A percentile compares a stretch with the other conserved stretches of the same genome.
phyloP scores from a whole-genome alignment of 2,329 filamentous ascomycete species.

The Didymosphaeria variabile region DNA sequence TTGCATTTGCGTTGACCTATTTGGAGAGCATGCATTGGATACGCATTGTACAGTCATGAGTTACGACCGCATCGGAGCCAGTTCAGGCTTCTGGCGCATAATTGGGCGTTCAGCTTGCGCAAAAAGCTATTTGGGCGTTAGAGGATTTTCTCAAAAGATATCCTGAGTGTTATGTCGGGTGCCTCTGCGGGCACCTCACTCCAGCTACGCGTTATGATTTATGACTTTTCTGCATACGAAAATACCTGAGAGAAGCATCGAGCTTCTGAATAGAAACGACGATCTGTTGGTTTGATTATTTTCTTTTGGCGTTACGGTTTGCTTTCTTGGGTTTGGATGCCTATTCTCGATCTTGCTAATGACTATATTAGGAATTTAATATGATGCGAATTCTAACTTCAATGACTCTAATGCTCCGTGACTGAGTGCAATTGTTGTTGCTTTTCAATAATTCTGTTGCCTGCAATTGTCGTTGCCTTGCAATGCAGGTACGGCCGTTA shows the following conservation, averaged over 20 bases:
- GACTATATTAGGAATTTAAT: conserved; percentile 8
- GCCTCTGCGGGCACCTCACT: conserved; percentile 43
- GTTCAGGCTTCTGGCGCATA: conserved; percentile 26
- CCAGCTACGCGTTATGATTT: conserved; percentile 47
- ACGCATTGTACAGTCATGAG: conserved; percentile 38
- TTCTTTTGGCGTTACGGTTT: conserved; percentile 21
- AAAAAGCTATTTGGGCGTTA: conserved; percentile 37
- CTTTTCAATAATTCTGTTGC: neutral
- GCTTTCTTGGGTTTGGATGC: conserved; percentile 7
- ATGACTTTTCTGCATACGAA: conserved; percentile 28
- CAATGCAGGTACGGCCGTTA: conserved; percentile 1
- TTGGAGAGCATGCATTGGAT: conserved; percentile 11
- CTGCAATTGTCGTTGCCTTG: neutral
- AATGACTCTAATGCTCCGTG: neutral
- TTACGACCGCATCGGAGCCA: conserved; percentile 43
- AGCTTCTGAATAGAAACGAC: conserved; percentile 28
- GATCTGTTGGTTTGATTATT: conserved; percentile 24
- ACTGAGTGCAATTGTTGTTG: neutral
- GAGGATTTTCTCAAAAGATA: conserved; percentile 38
- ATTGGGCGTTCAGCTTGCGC: conserved; percentile 28
- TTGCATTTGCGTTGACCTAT: conserved; percentile 19
- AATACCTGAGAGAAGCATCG: conserved; percentile 18
- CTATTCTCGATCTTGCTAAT: conserved; percentile 10
- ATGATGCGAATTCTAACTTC: neutral
- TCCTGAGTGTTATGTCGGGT: conserved; percentile 49